These are phyloP conservation scores for Kuraishia ogatae DNA, from an alignment of 805 yeast genomes.

Conservation along the genomic window DNA sequence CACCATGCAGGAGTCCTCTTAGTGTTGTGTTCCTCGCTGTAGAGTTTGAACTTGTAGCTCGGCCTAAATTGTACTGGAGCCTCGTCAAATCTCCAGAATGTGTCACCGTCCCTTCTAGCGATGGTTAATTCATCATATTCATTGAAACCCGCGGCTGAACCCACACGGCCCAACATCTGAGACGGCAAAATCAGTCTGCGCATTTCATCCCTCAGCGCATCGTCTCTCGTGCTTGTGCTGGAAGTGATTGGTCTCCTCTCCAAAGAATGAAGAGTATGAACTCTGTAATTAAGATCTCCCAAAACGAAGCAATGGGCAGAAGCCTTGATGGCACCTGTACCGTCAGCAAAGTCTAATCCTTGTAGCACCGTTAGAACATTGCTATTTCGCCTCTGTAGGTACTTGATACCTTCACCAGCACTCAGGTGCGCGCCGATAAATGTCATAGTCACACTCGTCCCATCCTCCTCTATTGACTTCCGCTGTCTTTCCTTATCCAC, in stretches of 20 bases:
- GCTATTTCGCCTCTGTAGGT: constrained; percentile 39
- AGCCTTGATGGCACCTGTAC: constrained; percentile 42
- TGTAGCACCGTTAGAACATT: constrained; percentile 43
- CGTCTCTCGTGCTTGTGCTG: not conserved
- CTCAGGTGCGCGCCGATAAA: constrained; percentile 65
- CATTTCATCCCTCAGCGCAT: constrained; percentile 16
- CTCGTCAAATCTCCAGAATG: constrained; percentile 61
- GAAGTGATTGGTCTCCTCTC: not conserved
- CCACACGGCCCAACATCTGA: not conserved
- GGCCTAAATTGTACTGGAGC: constrained; percentile 62
- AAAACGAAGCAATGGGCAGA: constrained; percentile 54
- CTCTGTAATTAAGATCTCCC: constrained; percentile 85
- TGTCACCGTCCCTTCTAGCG: constrained; percentile 30
- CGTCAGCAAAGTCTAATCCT: constrained; percentile 50
- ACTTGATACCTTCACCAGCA: constrained; percentile 63
- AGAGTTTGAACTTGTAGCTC: constrained; percentile 60
- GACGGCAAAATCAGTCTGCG: not conserved
- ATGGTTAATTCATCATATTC: constrained; percentile 40
- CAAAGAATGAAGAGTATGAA: constrained; percentile 19
- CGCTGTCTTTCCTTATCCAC: constrained; percentile 4
- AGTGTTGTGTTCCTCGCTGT: constrained; percentile 35
- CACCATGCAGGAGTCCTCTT: constrained; percentile 85
- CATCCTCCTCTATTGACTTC: constrained; percentile 4
- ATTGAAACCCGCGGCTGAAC: constrained; percentile 10
- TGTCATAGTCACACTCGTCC: constrained; percentile 32